A percentile compares a stretch with the other conserved stretches of the same genome.
phyloP scores from a whole-genome alignment of 169 alveolate species.

The Amoebophrya sp. region DNA sequence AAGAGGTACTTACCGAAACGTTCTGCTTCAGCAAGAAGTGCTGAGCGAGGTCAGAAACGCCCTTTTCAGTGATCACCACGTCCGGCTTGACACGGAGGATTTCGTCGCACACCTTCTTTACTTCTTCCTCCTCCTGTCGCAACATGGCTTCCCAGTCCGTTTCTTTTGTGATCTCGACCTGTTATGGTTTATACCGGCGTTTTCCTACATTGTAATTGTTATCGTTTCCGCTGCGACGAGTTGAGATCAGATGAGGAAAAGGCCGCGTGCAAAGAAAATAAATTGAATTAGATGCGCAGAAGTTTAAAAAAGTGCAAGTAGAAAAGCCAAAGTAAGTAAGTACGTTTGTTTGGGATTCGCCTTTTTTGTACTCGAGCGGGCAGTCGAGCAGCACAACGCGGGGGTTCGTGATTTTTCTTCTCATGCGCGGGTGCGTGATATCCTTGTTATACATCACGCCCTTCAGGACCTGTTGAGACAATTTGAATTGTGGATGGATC shows the following conservation, averaged over 20 bases:
- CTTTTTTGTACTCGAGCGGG: constrained; percentile 97
- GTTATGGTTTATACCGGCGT: no score
- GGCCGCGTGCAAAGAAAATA: no score
- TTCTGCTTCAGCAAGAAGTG: constrained; percentile 90
- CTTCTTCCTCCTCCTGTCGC: constrained; percentile 93
- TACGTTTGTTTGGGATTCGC: constrained; percentile 50
- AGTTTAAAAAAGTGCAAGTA: no score
- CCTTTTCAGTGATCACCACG: constrained; percentile 95
- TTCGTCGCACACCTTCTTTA: constrained; percentile 89
- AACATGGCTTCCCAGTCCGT: constrained; percentile 88
- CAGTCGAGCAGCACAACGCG: constrained; percentile 92
- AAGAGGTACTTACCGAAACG: constrained; percentile 61
- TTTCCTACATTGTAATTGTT: no score
- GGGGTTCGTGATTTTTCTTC: constrained; percentile 89
- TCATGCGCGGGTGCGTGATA: constrained; percentile 97
- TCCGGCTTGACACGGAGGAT: constrained; percentile 89
- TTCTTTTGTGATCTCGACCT: constrained; percentile 93
- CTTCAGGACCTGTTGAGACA: constrained; percentile 68
- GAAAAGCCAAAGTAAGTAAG: neutral
- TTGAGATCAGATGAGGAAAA: no score
- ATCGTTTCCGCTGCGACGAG: no score
- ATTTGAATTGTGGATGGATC: no score
- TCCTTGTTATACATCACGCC: constrained; percentile 97
- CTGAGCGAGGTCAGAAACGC: constrained; percentile 78
- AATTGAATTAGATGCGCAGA: no score